Evolutionary conservation across 805 yeast species (phyloP).

Genomic region (Kazachstania africana): DNA sequence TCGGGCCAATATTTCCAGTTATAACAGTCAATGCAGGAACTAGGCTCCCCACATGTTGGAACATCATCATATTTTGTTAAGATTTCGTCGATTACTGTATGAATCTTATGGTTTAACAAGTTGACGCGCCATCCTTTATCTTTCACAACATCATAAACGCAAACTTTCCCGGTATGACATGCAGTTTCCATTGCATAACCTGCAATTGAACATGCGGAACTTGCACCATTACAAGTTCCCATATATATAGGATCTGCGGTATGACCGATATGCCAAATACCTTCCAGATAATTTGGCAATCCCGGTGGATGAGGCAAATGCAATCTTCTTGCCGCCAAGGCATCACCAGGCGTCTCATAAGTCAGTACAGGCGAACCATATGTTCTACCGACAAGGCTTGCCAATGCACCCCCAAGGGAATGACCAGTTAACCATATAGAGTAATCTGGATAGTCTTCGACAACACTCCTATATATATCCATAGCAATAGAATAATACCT

Average conservation of each 20-base stretch:
- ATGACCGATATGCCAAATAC: slow-evolving; percentile 91
- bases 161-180: slow-evolving; percentile 83
- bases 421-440: slow-evolving; percentile 91
- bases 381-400: slow-evolving; percentile 74
- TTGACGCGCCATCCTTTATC: slow-evolving; percentile 90
- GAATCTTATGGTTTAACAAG: slow-evolving; percentile 78
- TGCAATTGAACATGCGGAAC: slow-evolving; percentile 76
- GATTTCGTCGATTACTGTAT: slow-evolving; percentile 77
- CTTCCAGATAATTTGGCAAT: slow-evolving; percentile 60
- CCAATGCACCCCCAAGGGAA: slow-evolving; percentile 83
- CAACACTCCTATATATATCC: slow-evolving; percentile 66
- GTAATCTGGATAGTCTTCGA: slow-evolving; percentile 51
- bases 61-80: slow-evolving; percentile 62
- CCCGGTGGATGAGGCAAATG: slow-evolving; percentile 95
- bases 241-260: slow-evolving; percentile 93
- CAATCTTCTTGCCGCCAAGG: slow-evolving; percentile 67
- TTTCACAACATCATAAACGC: slow-evolving; percentile 79
- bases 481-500: slow-evolving; percentile 72
- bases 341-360: slow-evolving; percentile 89
- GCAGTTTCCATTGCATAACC: slow-evolving; percentile 97
- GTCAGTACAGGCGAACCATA: slow-evolving; percentile 84
- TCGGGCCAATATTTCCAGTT: slow-evolving; percentile 70
- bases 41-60: slow-evolving; percentile 60
- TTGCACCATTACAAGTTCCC: slow-evolving; percentile 95
- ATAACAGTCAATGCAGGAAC: slow-evolving; percentile 82